Evolutionary conservation across 331 rosid genomes (phyloP).

Genomic region (Erythrophleum ivorense): DNA sequence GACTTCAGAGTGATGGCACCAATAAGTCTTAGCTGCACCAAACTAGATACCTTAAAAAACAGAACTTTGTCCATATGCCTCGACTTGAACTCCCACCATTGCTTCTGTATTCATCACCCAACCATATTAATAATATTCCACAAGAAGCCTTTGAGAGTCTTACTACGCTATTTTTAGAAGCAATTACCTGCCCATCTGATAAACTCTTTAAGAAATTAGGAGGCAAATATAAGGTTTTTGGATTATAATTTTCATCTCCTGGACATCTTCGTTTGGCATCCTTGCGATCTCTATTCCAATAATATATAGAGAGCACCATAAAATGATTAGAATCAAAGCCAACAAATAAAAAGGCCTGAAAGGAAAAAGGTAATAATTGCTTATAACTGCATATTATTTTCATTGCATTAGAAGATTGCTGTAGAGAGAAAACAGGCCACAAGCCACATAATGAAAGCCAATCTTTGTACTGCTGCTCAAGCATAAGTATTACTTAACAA

Average conservation of each 20-base stretch:
- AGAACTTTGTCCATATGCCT: constrained; percentile 94
- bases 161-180: not conserved
- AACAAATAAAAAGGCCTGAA: constrained; percentile 29
- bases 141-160: constrained; percentile 22
- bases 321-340: constrained; percentile 17
- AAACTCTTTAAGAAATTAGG: constrained; percentile 69
- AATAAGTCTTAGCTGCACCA: constrained; percentile 22
- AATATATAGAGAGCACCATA: constrained; percentile 32
- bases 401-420: not conserved
- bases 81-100: constrained; percentile 99
- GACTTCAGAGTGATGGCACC: constrained; percentile 22
- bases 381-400: constrained; percentile 19
- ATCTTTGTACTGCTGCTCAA: not conserved
- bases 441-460: not conserved
- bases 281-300: constrained; percentile 62
- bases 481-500: not conserved
- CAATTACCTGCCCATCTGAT: constrained; percentile 83
- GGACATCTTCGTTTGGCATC: constrained; percentile 76
- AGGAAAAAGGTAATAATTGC: constrained; percentile 21
- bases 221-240: constrained; percentile 83
- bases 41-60: constrained; percentile 78
- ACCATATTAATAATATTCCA: constrained; percentile 40
- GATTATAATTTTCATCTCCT: constrained; percentile 76
- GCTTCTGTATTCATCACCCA: constrained; percentile 64
- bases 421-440: not conserved